Conservation (phyloP, 345 rosid species). For the Pelargonium nanum region DNA sequence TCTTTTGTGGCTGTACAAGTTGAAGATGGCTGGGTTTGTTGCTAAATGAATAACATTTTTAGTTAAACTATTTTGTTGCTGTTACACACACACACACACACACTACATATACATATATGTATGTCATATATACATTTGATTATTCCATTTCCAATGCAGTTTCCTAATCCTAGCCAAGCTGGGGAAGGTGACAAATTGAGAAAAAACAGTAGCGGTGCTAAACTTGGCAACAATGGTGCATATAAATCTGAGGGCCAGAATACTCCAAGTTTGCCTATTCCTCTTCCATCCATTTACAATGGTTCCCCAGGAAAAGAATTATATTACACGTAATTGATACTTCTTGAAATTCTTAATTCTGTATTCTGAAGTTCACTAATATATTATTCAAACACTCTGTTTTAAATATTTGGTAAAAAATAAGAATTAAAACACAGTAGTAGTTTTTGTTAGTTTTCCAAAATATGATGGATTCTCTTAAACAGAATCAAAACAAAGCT, state of each 20-base stretch:
- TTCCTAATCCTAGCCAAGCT: constrained; percentile 21
- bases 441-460: no score
- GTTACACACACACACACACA: no score
- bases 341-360: not conserved
- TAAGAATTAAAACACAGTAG: no score
- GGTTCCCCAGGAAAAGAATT: constrained; percentile 46
- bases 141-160: not conserved
- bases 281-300: constrained; percentile 36
- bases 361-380: no score
- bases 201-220: constrained; percentile 7
- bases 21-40: no score
- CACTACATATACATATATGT: no score
- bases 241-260: constrained; percentile 13
- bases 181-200: constrained; percentile 21
- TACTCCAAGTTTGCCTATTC: constrained; percentile 44
- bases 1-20: no score
- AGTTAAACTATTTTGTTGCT: no score
- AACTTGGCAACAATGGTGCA: constrained; percentile 22
- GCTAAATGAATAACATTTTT: not conserved
- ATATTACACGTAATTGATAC: constrained; percentile 45
- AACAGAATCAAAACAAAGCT: no score
- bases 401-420: no score
- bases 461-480: no score
- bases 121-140: not conserved
- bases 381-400: no score